A percentile compares a stretch with the other conserved stretches of the same genome.
These are phyloP conservation scores for Acacia acuminata DNA, from an alignment of 306 rosid genomes.

Conservation along the genomic window DNA sequence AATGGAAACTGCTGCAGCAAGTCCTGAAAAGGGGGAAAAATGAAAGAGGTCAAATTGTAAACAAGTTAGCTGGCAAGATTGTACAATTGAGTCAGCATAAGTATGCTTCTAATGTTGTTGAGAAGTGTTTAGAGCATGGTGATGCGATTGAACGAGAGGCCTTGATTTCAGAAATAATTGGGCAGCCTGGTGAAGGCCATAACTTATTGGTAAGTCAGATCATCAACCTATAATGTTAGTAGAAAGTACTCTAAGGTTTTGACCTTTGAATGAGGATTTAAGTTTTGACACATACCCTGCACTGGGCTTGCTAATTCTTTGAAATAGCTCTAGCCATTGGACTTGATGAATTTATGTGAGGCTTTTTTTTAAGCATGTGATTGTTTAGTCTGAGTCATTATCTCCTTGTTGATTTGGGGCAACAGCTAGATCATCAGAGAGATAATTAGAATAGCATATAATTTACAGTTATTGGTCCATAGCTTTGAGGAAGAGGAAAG, in stretches of 20 bases:
- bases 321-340: neutral
- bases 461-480: neutral
- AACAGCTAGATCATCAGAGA: neutral
- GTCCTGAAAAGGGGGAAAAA: slow-evolving; percentile 55
- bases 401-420: neutral
- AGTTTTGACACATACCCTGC: neutral
- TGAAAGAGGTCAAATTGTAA: slow-evolving; percentile 56
- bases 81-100: slow-evolving; percentile 67
- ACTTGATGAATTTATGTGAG: neutral
- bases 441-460: neutral
- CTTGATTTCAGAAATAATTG: slow-evolving; percentile 60
- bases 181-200: slow-evolving; percentile 51
- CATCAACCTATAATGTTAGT: neutral
- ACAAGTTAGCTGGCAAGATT: slow-evolving; percentile 52
- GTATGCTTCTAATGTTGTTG: slow-evolving; percentile 68
- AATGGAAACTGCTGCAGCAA: slow-evolving; percentile 49
- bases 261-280: neutral
- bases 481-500: neutral
- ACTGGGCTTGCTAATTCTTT: neutral
- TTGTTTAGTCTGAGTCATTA: neutral
- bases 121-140: slow-evolving; percentile 64
- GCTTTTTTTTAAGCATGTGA: neutral
- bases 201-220: slow-evolving; percentile 49
- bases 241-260: neutral
- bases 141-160: slow-evolving; percentile 47